phyloP scores from a whole-genome alignment of 768 basidiomycete genomes.

The Boletales sp. region DNA sequence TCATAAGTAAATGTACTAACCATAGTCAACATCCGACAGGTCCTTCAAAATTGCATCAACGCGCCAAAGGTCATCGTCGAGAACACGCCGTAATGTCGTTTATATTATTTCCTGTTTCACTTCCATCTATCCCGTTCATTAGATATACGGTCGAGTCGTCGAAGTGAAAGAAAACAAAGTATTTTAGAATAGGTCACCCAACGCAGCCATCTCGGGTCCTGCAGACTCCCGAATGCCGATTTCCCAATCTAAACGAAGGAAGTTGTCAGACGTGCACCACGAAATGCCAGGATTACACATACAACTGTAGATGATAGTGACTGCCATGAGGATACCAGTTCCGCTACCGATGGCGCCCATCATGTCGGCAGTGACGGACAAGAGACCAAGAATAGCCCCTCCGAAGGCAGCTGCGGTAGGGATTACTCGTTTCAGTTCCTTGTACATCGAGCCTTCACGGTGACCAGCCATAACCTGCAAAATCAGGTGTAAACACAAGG shows the following conservation, averaged over 20 bases:
- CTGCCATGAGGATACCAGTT: conserved; percentile 95
- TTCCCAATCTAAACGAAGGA: conserved; percentile 70
- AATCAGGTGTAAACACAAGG: not conserved
- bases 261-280: not conserved
- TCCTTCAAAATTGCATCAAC: too few species aligned
- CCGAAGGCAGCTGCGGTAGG: conserved; percentile 97
- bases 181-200: conserved; percentile 70
- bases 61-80: too few species aligned
- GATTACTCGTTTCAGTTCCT: conserved; percentile 96
- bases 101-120: not conserved
- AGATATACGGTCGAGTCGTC: conserved; percentile 1
- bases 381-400: conserved; percentile 90
- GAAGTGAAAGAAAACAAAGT: not conserved
- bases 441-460: conserved; percentile 98
- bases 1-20: too few species aligned
- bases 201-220: conserved; percentile 77
- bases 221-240: conserved; percentile 80
- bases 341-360: conserved; percentile 96
- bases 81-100: not conserved
- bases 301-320: conserved; percentile 93
- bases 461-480: conserved; percentile 77
- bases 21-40: too few species aligned
- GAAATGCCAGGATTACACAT: not conserved
- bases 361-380: conserved; percentile 89
- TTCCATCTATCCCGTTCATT: conserved; percentile 10